These are phyloP conservation scores for Chaetomiaceae sp. DNA, from an alignment of 2,329 filamentous ascomycete genomes.

Conservation along the genomic window DNA sequence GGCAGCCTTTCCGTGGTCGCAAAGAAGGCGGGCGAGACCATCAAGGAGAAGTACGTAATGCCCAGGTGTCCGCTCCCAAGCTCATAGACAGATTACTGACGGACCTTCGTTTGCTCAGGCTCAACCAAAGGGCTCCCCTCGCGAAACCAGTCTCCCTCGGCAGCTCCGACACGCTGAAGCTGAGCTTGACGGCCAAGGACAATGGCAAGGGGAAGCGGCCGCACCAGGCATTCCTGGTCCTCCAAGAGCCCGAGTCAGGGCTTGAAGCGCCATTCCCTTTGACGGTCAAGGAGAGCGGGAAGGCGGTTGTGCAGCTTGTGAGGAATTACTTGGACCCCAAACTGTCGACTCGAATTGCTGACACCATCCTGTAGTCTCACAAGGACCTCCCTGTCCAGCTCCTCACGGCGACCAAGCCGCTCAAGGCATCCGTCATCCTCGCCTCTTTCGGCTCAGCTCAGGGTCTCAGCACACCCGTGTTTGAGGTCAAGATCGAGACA, in stretches of 20 bases:
- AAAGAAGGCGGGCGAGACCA: conserved; percentile 58
- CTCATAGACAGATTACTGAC: background rate
- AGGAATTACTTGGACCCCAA: conserved; percentile 31
- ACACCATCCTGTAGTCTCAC: conserved; percentile 56
- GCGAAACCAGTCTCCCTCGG: conserved; percentile 62
- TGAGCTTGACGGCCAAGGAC: conserved; percentile 77
- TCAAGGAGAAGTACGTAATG: conserved; percentile 61
- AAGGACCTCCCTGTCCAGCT: conserved; percentile 87
- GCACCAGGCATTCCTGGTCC: conserved; percentile 87
- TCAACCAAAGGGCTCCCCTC: conserved; percentile 56
- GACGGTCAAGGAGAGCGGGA: conserved; percentile 79
- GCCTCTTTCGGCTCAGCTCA: conserved; percentile 76
- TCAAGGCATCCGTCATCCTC: conserved; percentile 78
- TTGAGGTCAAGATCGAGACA: conserved; percentile 64
- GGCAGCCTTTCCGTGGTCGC: conserved; percentile 60
- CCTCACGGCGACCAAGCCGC: conserved; percentile 59
- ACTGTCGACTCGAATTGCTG: background rate
- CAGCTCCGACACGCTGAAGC: conserved; percentile 69
- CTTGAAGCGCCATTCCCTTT: conserved; percentile 86
- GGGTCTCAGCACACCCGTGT: conserved; percentile 64
- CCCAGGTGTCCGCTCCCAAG: background rate
- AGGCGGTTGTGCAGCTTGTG: conserved; percentile 81
- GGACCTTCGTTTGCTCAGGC: conserved; percentile 38
- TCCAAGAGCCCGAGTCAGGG: conserved; percentile 69
- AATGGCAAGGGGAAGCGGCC: conserved; percentile 74